Evolutionary conservation across 495 filamentous ascomycete genomes (phyloP).

Genomic region (Talaromyces proteolyticus): DNA sequence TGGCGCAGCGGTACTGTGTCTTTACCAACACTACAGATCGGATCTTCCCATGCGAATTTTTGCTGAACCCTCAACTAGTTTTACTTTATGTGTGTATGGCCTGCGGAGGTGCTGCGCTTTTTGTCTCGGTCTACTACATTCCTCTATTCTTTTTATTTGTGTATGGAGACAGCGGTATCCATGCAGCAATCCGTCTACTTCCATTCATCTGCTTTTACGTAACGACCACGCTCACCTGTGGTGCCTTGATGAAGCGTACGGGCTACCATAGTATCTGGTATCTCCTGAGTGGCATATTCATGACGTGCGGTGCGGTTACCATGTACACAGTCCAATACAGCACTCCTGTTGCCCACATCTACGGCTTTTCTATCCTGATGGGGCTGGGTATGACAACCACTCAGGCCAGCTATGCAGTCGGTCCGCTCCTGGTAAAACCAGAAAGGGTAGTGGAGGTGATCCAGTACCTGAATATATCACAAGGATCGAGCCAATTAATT

Average conservation of each 20-base stretch:
- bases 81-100: conserved; percentile 12
- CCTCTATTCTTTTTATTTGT: conserved; percentile 46
- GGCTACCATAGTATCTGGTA: conserved; percentile 53
- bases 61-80: conserved; percentile 25
- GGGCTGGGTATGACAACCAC: neutral
- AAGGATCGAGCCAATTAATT: neutral
- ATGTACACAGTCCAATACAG: conserved; percentile 35
- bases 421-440: neutral
- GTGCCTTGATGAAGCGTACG: conserved; percentile 11
- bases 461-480: conserved; percentile 3
- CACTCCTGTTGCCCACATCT: conserved; percentile 34
- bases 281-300: conserved; percentile 34
- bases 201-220: conserved; percentile 24
- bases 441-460: conserved; percentile 1
- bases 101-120: conserved; percentile 8
- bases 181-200: conserved; percentile 33
- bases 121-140: conserved; percentile 43
- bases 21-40: conserved; percentile 40
- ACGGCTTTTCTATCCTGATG: conserved; percentile 40
- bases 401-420: conserved; percentile 2
- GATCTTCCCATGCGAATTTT: conserved; percentile 49
- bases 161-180: conserved; percentile 22
- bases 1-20: conserved; percentile 48
- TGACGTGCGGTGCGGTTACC: conserved; percentile 37
- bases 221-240: conserved; percentile 22